Conservation (phyloP, 2,329 filamentous ascomycete species). For the Thyridium curvatum region DNA sequence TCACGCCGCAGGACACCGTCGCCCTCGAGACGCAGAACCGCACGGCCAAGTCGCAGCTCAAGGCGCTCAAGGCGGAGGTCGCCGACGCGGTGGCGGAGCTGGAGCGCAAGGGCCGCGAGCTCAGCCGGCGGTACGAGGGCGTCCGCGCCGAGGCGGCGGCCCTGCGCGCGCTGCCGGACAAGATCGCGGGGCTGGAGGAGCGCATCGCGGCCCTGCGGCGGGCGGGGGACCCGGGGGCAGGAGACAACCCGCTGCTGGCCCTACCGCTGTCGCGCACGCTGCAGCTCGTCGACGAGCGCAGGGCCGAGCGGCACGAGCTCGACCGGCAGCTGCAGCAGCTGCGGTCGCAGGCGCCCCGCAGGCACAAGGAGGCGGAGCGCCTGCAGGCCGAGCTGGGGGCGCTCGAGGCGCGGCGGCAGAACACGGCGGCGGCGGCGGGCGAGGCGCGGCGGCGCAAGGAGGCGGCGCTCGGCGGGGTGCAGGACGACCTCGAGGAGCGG, state of each 20-base stretch:
- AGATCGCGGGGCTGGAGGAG: constrained; percentile 40
- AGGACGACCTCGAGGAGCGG: constrained; percentile 69
- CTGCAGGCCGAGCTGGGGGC: constrained; percentile 62
- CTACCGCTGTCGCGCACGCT: constrained; percentile 53
- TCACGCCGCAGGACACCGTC: constrained; percentile 75
- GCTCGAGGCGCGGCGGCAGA: constrained; percentile 55
- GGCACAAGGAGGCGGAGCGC: constrained; percentile 60
- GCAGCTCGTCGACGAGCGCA: constrained; percentile 43
- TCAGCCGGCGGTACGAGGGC: constrained; percentile 48
- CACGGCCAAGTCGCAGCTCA: constrained; percentile 67
- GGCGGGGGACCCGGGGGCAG: constrained; percentile 24
- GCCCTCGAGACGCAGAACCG: constrained; percentile 62
- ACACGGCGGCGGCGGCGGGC: constrained; percentile 59
- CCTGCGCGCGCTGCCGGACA: constrained; percentile 44
- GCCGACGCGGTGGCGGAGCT: constrained; percentile 66
- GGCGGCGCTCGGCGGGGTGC: constrained; percentile 55
- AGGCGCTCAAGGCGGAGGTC: constrained; percentile 75
- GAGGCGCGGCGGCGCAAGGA: constrained; percentile 67
- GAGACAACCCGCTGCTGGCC: constrained; percentile 33
- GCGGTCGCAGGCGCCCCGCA: constrained; percentile 56
- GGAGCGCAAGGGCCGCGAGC: constrained; percentile 54
- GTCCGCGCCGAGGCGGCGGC: constrained; percentile 40
- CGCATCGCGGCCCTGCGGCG: constrained; percentile 38
- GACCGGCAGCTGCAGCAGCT: constrained; percentile 59
- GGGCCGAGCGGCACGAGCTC: constrained; percentile 46